phyloP scores from a whole-genome alignment of 1,284 basidiomycete species.

The Malassezia arunalokei region DNA sequence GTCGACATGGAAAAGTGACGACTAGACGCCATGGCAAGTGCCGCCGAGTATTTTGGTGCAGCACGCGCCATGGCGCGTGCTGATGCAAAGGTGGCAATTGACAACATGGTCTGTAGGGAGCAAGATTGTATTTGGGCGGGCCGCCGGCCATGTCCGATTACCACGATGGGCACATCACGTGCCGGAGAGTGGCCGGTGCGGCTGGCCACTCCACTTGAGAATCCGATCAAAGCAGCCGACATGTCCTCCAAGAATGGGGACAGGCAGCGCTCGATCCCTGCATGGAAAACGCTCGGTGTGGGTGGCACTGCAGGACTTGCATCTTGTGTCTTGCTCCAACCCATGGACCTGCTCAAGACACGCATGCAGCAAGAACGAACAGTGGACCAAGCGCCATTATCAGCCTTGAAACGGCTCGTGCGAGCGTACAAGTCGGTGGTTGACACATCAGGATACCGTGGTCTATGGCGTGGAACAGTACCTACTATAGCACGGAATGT shows the following conservation, averaged over 20 bases:
- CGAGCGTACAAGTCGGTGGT: constrained; percentile 3
- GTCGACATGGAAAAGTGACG: constrained; percentile 23
- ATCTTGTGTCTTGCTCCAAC: constrained; percentile 41
- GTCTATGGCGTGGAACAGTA: constrained; percentile 41
- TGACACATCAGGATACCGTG: constrained; percentile 21
- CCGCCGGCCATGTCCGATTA: neutral
- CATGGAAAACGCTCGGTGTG: constrained; percentile 27
- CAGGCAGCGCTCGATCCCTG: neutral
- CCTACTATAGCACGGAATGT: constrained; percentile 42
- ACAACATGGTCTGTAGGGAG: constrained; percentile 4
- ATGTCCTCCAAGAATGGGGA: too few species aligned
- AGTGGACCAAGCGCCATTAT: neutral
- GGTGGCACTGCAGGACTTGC: constrained; percentile 37
- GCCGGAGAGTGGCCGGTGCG: neutral
- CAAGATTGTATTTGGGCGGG: neutral
- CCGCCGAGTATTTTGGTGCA: constrained; percentile 4
- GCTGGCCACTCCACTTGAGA: neutral
- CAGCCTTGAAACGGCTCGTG: constrained; percentile 9
- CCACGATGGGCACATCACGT: neutral
- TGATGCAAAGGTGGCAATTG: constrained; percentile 1
- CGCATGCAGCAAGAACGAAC: constrained; percentile 33
- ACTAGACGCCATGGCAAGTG: constrained; percentile 6
- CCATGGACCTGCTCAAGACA: constrained; percentile 44
- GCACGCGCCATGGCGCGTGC: constrained; percentile 3
- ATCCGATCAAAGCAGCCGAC: neutral